Evolutionary conservation across 2,329 filamentous ascomycete species (phyloP).

Genomic region (Geosmithia flava): DNA sequence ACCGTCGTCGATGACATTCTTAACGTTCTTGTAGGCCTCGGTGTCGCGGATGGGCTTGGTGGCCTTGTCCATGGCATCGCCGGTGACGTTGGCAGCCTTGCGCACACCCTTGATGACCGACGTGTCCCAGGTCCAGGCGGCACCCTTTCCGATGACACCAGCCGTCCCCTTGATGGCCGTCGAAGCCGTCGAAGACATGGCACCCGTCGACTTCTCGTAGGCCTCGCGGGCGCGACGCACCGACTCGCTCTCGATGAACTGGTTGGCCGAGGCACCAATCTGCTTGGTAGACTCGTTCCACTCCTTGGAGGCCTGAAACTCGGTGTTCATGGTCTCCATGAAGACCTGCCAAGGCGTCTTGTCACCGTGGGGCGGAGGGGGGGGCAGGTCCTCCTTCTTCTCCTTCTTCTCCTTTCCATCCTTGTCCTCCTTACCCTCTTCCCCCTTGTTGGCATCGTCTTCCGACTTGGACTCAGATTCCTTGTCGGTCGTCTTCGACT

Average conservation of each 20-base stretch:
- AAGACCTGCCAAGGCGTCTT: constrained; percentile 99
- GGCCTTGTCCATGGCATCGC: constrained; percentile 81
- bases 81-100: constrained; percentile 75
- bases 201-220: constrained; percentile 76
- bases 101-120: constrained; percentile 83
- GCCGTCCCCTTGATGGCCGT: constrained; percentile 78
- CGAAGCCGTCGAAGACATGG: constrained; percentile 65
- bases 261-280: constrained; percentile 74
- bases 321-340: constrained; percentile 83
- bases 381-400: constrained; percentile 58
- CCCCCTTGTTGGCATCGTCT: constrained; percentile 33
- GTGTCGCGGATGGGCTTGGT: constrained; percentile 90
- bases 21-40: constrained; percentile 88
- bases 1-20: constrained; percentile 92
- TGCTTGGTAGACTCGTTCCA: constrained; percentile 99
- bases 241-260: constrained; percentile 87
- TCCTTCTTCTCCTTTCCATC: constrained; percentile 41
- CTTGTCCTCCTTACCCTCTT: constrained; percentile 26
- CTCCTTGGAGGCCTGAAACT: constrained; percentile 95
- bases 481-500: constrained; percentile 18
- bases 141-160: constrained; percentile 76
- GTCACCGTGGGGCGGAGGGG: constrained; percentile 92
- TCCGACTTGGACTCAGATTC: constrained; percentile 18
- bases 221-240: constrained; percentile 77
- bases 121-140: constrained; percentile 96